Percentiles rank a stretch among this genome's conserved stretches.
Conservation (phyloP, 2,329 filamentous ascomycete species). For the Fusarium sp. region DNA sequence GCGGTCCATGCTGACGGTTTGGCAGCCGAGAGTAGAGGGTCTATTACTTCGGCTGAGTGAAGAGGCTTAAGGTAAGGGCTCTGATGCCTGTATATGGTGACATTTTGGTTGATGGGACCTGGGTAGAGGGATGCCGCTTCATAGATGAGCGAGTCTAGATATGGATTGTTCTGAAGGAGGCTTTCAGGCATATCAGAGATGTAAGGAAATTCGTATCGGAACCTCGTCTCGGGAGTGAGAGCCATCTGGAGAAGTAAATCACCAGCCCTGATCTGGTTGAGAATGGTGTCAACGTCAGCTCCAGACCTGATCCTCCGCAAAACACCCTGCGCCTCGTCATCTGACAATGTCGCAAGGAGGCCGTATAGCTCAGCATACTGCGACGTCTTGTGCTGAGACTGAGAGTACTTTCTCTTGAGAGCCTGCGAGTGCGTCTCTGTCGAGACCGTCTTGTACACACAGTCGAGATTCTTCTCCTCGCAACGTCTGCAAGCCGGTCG, state of each 20-base stretch:
- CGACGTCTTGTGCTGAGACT: not conserved
- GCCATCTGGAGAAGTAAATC: not conserved
- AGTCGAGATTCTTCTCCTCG: not conserved
- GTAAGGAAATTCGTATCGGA: not conserved
- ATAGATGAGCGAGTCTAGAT: not conserved
- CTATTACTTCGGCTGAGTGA: not conserved
- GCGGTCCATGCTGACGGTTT: not conserved
- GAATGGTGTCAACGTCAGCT: not conserved
- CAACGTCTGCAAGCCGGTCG: not conserved
- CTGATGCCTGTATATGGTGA: not conserved
- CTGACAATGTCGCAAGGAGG: not conserved
- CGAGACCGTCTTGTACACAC: not conserved
- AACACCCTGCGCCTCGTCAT: not conserved
- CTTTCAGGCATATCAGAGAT: not conserved
- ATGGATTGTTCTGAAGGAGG: not conserved
- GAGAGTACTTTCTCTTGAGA: not conserved
- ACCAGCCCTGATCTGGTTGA: not conserved
- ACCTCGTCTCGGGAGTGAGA: not conserved
- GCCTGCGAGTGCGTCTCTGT: not conserved
- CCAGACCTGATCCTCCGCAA: not conserved
- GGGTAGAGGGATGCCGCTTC: not conserved
- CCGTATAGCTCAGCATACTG: not conserved
- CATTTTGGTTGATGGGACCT: not conserved
- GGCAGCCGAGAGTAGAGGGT: not conserved
- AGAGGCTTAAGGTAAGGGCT: not conserved